Conservation (phyloP, 352 stramenopile genomes). For the Globisporangium iwayamae region DNA sequence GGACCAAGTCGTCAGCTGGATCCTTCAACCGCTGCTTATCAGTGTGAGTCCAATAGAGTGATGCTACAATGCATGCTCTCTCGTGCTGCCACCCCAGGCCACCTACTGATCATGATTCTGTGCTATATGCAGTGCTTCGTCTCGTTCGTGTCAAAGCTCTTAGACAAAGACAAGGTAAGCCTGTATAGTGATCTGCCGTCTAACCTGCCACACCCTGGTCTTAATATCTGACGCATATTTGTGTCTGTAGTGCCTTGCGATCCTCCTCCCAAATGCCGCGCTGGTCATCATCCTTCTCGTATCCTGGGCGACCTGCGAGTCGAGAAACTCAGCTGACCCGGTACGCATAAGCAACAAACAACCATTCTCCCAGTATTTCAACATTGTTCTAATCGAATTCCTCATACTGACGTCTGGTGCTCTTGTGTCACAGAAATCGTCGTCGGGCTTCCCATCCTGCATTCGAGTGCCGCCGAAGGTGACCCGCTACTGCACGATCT, state of each 20-base stretch:
- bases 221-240: neutral
- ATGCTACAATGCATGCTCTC: neutral
- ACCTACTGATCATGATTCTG: neutral
- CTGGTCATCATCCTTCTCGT: constrained; percentile 52
- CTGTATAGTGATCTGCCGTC: neutral
- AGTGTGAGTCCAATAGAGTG: constrained; percentile 28
- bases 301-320: constrained; percentile 72
- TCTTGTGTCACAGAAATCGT: constrained; percentile 25
- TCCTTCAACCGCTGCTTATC: constrained; percentile 69
- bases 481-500: constrained; percentile 78
- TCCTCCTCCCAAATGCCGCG: constrained; percentile 60
- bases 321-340: constrained; percentile 48
- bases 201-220: neutral
- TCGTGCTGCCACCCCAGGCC: neutral
- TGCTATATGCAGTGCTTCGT: constrained; percentile 51
- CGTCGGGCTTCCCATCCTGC: constrained; percentile 25
- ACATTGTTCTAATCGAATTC: no score
- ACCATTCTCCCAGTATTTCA: neutral
- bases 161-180: constrained; percentile 54
- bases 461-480: constrained; percentile 56
- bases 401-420: no score
- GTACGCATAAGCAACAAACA: constrained; percentile 16
- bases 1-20: constrained; percentile 45
- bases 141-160: constrained; percentile 49
- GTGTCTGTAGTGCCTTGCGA: constrained; percentile 40